Conservation (phyloP, 164 flowering plant species). For the Aristolochia californica region DNA sequence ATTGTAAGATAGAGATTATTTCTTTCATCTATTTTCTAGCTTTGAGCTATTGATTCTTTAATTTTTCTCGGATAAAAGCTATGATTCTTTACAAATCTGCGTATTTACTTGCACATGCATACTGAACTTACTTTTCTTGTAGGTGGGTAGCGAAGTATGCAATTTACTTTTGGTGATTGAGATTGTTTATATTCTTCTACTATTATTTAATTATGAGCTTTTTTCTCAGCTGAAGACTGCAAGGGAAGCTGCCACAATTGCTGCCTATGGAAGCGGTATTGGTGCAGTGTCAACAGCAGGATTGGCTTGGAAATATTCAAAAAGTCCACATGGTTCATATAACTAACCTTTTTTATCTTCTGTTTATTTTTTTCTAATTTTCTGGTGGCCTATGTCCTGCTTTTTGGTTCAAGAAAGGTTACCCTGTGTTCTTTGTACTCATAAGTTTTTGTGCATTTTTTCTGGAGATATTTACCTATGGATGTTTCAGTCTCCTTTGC, state of each 20-base stretch:
- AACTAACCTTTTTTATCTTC: background rate
- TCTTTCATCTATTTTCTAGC: no score
- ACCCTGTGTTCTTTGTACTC: background rate
- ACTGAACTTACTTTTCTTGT: no score
- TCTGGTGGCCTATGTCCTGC: background rate
- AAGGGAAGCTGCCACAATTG: conserved; percentile 53
- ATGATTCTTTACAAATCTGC: no score
- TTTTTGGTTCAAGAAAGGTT: background rate
- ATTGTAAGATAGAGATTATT: no score
- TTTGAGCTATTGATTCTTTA: no score
- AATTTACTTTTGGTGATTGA: no score
- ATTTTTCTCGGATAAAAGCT: no score
- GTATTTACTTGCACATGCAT: no score
- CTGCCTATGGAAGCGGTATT: conserved; percentile 46
- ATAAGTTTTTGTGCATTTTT: no score
- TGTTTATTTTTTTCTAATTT: background rate
- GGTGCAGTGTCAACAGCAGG: conserved; percentile 78
- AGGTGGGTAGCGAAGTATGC: no score
- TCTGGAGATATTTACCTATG: background rate
- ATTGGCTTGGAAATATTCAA: conserved; percentile 79
- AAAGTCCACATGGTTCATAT: conserved; percentile 80
- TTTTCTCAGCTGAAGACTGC: conserved; percentile 54
- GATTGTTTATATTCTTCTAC: no score
- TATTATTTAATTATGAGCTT: background rate
- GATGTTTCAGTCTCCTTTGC: background rate